Base-by-base conservation (phyloP, 2,329 filamentous ascomycete species). In the Sporothrix humicola region DNA sequence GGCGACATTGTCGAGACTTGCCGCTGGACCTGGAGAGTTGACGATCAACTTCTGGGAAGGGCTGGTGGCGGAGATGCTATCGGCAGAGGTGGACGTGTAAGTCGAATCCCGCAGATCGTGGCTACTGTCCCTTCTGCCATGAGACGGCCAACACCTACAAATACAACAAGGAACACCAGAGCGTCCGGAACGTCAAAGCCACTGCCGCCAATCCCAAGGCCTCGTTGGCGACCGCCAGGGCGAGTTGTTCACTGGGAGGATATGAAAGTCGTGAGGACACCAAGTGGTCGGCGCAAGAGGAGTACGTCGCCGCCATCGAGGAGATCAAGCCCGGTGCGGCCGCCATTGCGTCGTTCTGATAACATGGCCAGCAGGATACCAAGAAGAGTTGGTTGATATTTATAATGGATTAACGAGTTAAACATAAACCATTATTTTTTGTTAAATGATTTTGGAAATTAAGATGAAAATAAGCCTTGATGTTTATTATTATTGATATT, bases 1-100 rank as follows among this genome's bases (percentile, higher is more conserved):
- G 79, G 79, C 2, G 80, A 82, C 63, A 66, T 79, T 9, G 77
- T 83, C 1, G 82, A 83, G 77, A 76, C 75, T 77, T 76, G 78
- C 9, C 76, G 81, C 26, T 80, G 80, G 79, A 79, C 81, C 73
- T 80, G 79, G 79, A 74, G 77, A 46, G 37, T 79, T 20, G 77
- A 79, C 7, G 77, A 77, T 71, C 79, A 79, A 48, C 44, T 70
- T 54, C 59, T 68, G 44, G 65, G 52, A 23, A 31, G 13, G 31
- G 65, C 46, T n/a, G 65, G 0, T 76, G 66, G 26, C 37, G 59
- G 72, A 54, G 65, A 52, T 9, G 5, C 20, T 12, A 26, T 31
- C 20, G 9, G 65, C 23, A 56, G 48, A 56, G 66, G 52, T 2
- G 71, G 52, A 2, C 54, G 61, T 20, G 50, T 56, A 50, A 50